These are phyloP conservation scores for Cercospora beticola DNA, from an alignment of 2,329 filamentous ascomycete species.

Conservation along the genomic window DNA sequence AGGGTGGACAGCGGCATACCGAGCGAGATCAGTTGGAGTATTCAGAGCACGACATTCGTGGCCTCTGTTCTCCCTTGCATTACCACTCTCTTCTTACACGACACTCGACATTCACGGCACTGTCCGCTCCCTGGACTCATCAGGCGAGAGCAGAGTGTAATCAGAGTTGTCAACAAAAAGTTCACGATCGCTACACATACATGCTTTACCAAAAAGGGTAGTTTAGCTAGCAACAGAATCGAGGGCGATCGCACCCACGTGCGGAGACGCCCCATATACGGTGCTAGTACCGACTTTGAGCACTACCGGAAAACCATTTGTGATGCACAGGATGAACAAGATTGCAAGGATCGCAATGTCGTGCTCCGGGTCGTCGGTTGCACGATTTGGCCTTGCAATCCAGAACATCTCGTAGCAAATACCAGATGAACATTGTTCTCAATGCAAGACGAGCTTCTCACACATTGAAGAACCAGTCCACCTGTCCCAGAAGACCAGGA, in stretches of 20 bases:
- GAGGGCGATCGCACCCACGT: neutral
- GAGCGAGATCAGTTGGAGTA: neutral
- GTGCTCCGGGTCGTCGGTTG: constrained; percentile 14
- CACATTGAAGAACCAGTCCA: neutral
- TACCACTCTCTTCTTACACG: neutral
- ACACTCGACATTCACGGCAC: neutral
- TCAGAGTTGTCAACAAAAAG: neutral
- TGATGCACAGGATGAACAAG: neutral
- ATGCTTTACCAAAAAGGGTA: neutral
- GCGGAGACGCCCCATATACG: neutral
- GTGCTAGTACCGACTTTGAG: neutral
- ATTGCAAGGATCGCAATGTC: constrained; percentile 2
- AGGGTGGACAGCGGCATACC: neutral
- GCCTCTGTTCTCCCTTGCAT: neutral
- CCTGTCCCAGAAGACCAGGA: neutral
- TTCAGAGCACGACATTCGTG: neutral
- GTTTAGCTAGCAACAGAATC: neutral
- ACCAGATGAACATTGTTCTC: neutral
- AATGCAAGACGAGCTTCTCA: neutral
- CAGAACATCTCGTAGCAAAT: neutral
- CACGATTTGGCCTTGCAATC: neutral
- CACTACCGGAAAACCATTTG: neutral
- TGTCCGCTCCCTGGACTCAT: neutral
- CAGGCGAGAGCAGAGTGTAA: neutral
- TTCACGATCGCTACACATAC: neutral